Percentiles rank a stretch among this genome's conserved stretches.
These are phyloP conservation scores for Diversispora epigaea DNA, from an alignment of 192 early-diverging fungal species.

Conservation along the genomic window DNA sequence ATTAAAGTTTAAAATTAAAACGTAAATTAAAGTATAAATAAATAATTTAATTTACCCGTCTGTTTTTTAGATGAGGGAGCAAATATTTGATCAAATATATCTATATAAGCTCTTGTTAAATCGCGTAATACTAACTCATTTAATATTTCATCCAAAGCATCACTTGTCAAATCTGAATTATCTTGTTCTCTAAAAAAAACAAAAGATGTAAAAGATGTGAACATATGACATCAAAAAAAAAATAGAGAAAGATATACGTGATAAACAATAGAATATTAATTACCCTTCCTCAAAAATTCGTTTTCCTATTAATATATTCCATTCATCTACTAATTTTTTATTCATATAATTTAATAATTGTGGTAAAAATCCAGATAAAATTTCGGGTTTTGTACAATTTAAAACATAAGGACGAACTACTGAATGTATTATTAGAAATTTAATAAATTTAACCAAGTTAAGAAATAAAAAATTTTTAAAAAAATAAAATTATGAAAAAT, in stretches of 20 bases:
- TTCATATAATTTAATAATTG: conserved; percentile 39
- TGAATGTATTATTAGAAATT: conserved; percentile 18
- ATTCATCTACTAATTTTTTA: conserved; percentile 36
- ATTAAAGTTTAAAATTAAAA: too few relatives aligned
- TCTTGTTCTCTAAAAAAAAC: neutral
- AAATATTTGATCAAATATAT: conserved; percentile 23
- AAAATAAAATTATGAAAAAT: too few relatives aligned
- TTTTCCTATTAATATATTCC: conserved; percentile 36
- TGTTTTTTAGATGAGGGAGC: neutral
- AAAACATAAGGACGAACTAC: conserved; percentile 35
- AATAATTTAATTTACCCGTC: neutral
- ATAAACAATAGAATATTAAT: neutral
- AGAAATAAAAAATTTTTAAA: neutral
- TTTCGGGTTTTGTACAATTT: conserved; percentile 34
- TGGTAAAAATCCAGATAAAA: conserved; percentile 34
- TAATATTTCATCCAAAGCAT: conserved; percentile 24
- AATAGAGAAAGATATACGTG: neutral
- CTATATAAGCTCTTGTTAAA: conserved; percentile 23
- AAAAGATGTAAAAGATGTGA: neutral
- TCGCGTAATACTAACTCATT: conserved; percentile 21
- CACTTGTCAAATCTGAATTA: neutral
- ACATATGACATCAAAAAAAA: neutral
- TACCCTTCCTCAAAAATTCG: neutral
- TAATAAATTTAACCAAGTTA: neutral
- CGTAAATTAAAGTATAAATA: neutral